Evolutionary conservation across 2,329 filamentous ascomycete genomes (phyloP).

Genomic region (Dryadomyces quercivorus): DNA sequence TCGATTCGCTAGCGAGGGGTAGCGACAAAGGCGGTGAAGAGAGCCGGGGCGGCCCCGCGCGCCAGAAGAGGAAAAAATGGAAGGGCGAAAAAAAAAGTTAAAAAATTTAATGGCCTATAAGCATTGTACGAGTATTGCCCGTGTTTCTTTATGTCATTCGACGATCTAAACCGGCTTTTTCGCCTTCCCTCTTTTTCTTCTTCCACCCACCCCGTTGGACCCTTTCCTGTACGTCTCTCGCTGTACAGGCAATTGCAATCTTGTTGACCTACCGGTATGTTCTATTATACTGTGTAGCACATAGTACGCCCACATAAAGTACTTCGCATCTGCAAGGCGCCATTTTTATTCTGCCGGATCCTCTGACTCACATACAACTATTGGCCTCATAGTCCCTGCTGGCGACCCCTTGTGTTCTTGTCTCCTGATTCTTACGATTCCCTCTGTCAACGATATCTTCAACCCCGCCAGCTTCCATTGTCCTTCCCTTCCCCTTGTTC

Average conservation of each 20-base stretch:
- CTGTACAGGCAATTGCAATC: no score
- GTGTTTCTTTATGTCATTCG: background rate
- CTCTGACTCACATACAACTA: background rate
- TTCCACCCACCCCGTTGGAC: background rate
- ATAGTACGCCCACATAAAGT: no score
- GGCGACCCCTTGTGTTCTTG: background rate
- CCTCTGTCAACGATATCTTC: no score
- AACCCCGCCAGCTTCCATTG: background rate
- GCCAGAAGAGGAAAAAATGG: background rate
- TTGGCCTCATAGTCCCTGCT: background rate
- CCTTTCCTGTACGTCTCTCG: no score
- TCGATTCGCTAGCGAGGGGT: background rate
- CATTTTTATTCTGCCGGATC: background rate
- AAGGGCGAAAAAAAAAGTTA: background rate
- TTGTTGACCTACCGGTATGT: no score
- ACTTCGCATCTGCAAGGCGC: no score
- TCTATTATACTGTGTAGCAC: no score
- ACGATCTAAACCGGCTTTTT: no score
- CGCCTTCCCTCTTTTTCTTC: background rate
- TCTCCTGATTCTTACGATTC: background rate
- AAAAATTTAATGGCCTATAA: background rate
- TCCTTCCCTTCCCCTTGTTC: no score
- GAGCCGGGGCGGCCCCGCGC: background rate
- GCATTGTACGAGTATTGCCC: background rate
- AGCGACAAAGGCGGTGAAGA: background rate